These are phyloP conservation scores for Clavulina sp. DNA, from an alignment of 768 basidiomycete genomes.

Conservation along the genomic window DNA sequence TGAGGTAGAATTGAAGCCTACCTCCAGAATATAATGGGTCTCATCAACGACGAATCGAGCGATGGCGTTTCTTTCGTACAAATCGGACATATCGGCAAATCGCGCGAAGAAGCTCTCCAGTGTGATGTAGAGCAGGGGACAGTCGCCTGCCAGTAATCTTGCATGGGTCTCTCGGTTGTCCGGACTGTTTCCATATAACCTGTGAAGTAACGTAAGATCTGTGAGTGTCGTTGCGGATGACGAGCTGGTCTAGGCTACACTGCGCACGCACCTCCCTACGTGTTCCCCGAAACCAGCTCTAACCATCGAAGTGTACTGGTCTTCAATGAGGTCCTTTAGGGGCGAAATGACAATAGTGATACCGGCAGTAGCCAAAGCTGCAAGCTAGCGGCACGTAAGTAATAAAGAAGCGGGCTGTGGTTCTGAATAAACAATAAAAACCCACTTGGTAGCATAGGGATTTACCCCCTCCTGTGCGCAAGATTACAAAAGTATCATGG, in stretches of 20 bases:
- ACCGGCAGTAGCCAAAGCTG: slow-evolving; percentile 46
- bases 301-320: slow-evolving; percentile 59
- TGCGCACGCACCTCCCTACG: slow-evolving; percentile 45
- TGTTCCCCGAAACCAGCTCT: slow-evolving; percentile 51
- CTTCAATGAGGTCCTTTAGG: slow-evolving; percentile 73
- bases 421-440: neutral
- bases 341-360: slow-evolving; percentile 86
- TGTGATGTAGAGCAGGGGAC: slow-evolving; percentile 69
- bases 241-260: no score
- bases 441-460: slow-evolving; percentile 35
- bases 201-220: no score
- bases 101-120: slow-evolving; percentile 54
- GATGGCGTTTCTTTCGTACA: slow-evolving; percentile 40
- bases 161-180: slow-evolving; percentile 23
- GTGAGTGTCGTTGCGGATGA: no score
- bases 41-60: slow-evolving; percentile 93
- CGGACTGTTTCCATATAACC: no score
- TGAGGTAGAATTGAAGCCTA: no score
- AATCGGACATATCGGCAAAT: slow-evolving; percentile 31
- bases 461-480: slow-evolving; percentile 74
- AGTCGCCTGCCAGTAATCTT: slow-evolving; percentile 32
- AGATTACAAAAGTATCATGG: slow-evolving; percentile 80
- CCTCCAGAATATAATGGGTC: slow-evolving; percentile 84
- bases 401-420: neutral
- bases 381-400: neutral